These are phyloP conservation scores for Dendrobium nobile DNA, from an alignment of 106 monocot species.

Conservation along the genomic window DNA sequence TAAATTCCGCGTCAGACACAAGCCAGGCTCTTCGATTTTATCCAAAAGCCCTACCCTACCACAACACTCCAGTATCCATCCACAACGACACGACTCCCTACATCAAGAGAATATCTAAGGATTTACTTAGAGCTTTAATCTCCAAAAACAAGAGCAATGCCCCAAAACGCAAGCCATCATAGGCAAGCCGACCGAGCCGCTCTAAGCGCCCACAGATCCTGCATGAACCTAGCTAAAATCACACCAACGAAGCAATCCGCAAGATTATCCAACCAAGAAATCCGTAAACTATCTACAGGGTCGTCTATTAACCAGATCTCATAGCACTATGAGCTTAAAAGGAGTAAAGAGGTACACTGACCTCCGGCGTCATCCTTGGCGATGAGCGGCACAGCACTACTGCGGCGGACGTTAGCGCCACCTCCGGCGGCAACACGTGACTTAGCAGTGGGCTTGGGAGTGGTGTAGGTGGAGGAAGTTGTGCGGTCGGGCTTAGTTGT, in stretches of 20 bases:
- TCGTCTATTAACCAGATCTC: neutral
- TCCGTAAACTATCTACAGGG: neutral
- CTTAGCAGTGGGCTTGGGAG: conserved; percentile 5
- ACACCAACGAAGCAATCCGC: neutral
- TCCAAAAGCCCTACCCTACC: neutral
- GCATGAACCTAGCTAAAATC: neutral
- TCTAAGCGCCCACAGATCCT: neutral
- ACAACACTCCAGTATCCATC: neutral
- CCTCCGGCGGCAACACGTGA: neutral
- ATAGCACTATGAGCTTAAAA: neutral
- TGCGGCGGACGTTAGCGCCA: conserved; percentile 4
- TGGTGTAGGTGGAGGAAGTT: conserved; percentile 1
- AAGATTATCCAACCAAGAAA: neutral
- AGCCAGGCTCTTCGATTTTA: neutral
- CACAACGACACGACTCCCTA: neutral
- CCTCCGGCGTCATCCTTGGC: neutral
- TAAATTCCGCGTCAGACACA: neutral
- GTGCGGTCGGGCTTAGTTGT: conserved; percentile 5
- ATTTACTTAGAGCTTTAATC: neutral
- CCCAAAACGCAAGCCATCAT: neutral
- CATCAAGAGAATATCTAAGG: neutral
- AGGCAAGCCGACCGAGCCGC: neutral
- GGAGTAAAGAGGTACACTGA: neutral
- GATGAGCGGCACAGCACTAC: neutral
- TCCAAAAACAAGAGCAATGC: neutral